Percentiles rank a stretch among this genome's conserved stretches.
Conservation (phyloP, 2,329 filamentous ascomycete species). For the Aspergillus neotritici region DNA sequence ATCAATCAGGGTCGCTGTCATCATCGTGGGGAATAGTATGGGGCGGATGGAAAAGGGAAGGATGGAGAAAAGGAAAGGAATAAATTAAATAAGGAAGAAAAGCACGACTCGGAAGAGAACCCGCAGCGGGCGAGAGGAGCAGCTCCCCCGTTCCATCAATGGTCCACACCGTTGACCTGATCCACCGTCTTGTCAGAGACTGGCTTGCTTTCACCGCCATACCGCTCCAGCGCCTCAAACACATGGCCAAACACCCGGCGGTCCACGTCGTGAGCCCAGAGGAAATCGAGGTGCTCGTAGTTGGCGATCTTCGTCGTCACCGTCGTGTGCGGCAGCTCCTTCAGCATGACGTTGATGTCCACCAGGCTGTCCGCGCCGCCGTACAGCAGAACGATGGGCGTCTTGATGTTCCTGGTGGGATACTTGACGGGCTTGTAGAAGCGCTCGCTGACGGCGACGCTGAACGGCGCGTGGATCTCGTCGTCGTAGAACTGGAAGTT, state of each 20-base stretch:
- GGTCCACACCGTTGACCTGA: conserved; percentile 9
- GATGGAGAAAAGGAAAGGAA: no score
- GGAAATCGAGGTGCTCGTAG: conserved; percentile 94
- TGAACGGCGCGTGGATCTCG: conserved; percentile 73
- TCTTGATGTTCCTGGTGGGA: conserved; percentile 93
- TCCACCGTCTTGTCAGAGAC: conserved; percentile 1
- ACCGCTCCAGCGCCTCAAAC: conserved; percentile 77
- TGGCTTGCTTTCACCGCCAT: conserved; percentile 20
- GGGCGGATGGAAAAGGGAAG: no score
- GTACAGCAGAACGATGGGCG: conserved; percentile 87
- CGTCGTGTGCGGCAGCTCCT: conserved; percentile 77
- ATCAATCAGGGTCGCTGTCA: no score
- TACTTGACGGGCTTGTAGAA: conserved; percentile 97
- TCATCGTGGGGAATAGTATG: no score
- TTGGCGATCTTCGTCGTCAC: conserved; percentile 80
- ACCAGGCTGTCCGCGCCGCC: conserved; percentile 91
- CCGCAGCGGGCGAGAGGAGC: no score
- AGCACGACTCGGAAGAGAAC: no score
- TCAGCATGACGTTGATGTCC: conserved; percentile 87
- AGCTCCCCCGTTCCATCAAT: conserved; percentile 1
- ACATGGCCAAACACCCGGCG: conserved; percentile 83
- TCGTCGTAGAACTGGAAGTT: conserved; percentile 99
- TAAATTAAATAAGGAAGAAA: no score
- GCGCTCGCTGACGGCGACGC: conserved; percentile 64
- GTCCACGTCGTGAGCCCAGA: conserved; percentile 86